Base-by-base conservation (phyloP, 768 basidiomycete genomes). In the Psilocybe azurescens region DNA sequence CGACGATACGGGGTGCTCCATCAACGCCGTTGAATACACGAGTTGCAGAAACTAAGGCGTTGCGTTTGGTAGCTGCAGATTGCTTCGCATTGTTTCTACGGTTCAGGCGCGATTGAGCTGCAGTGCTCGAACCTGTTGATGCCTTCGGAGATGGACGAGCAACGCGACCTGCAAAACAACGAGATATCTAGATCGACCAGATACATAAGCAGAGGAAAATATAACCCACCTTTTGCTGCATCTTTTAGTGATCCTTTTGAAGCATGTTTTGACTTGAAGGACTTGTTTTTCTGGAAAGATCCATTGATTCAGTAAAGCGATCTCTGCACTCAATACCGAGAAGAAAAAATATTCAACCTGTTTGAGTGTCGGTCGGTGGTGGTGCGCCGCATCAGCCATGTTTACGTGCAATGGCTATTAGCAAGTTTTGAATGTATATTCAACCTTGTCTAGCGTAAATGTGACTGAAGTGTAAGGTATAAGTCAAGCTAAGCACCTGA, bases 241-340 rank as follows among this genome's bases (percentile, higher is more conserved):
- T 93, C 92, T 75, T 91, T 95, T 41, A 97, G 69, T 0, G 91
- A 81, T 1, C 90, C 87, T 77, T 97, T 97, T 11, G 92, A 86
- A 2, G 94, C 86, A 80, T 95, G 93, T 72, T 89, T 92, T 2
- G 94, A 94, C 77, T 98, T 98, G 82, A 92, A 98, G 1, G 84
- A 67, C 75, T 99, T 99, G 77, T 99, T 97, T 82, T 87, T 79
- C 93, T 95, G 65, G 14, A 18, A 49, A 56, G 52, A 41, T 52
- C 50, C 1, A 46, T 39, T 53, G 49, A 61, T 50, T 64, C 30
- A 59, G 56, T 8, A 36, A 28, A 39, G 7, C 20, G n/a, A 18
- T 53, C 11, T n/a, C 2, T 16, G 20, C 24, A 10, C 30, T 5
- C 28, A 38, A 38, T 33, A 53, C 8, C 11, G 1, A 30, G 5